phyloP scores from a whole-genome alignment of 768 basidiomycete genomes.

The Tephrocybe sp. region DNA sequence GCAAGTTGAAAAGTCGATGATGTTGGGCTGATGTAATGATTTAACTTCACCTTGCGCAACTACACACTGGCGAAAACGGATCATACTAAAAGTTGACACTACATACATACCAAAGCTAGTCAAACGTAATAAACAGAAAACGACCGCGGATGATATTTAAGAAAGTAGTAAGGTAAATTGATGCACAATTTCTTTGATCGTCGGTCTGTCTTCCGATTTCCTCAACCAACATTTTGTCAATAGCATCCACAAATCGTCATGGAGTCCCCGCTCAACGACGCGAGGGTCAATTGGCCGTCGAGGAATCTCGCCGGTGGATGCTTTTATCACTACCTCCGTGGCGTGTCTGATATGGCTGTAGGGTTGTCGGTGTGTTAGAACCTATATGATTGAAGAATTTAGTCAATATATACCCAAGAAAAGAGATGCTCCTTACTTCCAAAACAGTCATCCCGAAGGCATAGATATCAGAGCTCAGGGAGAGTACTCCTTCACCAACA shows the following conservation, averaged over 20 bases:
- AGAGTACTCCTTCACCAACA: slow-evolving; percentile 47
- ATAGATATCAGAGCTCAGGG: slow-evolving; percentile 51
- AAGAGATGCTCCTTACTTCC: slow-evolving; percentile 37
- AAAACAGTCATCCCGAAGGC: slow-evolving; percentile 58
- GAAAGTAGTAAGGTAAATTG: slow-evolving; percentile 4
- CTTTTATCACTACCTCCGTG: slow-evolving; percentile 48
- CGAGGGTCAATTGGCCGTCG: slow-evolving; percentile 35
- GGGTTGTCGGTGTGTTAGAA: slow-evolving; percentile 54
- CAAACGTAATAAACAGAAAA: too few species aligned
- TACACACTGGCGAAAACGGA: too few species aligned
- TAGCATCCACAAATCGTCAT: slow-evolving; percentile 46
- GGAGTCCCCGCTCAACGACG: slow-evolving; percentile 39
- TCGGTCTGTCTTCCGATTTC: slow-evolving; percentile 35
- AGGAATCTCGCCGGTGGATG: slow-evolving; percentile 42
- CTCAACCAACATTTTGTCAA: slow-evolving; percentile 43
- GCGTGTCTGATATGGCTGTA: slow-evolving; percentile 51
- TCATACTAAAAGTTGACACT: too few species aligned
- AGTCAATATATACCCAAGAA: not conserved
- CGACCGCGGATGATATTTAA: too few species aligned
- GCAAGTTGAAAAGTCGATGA: not conserved
- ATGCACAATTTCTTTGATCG: slow-evolving; percentile 33
- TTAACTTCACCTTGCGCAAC: too few species aligned
- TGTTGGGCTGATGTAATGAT: slow-evolving; percentile 10
- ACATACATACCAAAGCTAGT: too few species aligned
- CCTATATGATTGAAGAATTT: slow-evolving; percentile 25